phyloP scores from a whole-genome alignment of 352 stramenopile genomes.

The Phytophthora quininea region DNA sequence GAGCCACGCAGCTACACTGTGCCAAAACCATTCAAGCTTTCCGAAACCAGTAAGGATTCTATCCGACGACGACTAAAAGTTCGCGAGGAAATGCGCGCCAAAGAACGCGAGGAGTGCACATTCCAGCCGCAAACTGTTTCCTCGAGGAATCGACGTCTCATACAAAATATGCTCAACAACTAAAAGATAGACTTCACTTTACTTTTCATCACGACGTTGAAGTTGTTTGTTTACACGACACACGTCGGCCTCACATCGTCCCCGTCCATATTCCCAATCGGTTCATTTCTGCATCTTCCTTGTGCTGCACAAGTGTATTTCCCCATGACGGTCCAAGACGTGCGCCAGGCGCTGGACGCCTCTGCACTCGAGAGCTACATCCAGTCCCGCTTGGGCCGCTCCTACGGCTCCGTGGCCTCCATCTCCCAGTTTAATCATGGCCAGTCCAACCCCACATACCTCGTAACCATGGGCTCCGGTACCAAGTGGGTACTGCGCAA shows the following conservation, averaged over 20 bases:
- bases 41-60: slow-evolving; percentile 57
- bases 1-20: slow-evolving; percentile 79
- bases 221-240: not conserved
- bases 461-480: slow-evolving; percentile 67
- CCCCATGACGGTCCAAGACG: slow-evolving; percentile 53
- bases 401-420: slow-evolving; percentile 57
- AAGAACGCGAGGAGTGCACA: slow-evolving; percentile 65
- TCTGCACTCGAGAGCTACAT: slow-evolving; percentile 55
- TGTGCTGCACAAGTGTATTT: slow-evolving; percentile 11
- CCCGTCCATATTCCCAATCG: not conserved
- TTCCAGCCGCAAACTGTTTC: slow-evolving; percentile 66
- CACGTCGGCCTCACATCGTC: not conserved
- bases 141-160: slow-evolving; percentile 51
- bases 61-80: slow-evolving; percentile 51
- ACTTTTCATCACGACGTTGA: not conserved
- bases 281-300: slow-evolving; percentile 24
- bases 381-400: slow-evolving; percentile 48
- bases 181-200: slow-evolving; percentile 10
- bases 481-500: slow-evolving; percentile 83
- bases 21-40: slow-evolving; percentile 78
- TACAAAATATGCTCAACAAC: slow-evolving; percentile 56
- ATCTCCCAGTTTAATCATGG: slow-evolving; percentile 87
- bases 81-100: slow-evolving; percentile 54
- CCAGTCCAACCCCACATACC: slow-evolving; percentile 90
- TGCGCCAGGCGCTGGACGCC: slow-evolving; percentile 63